Base-by-base conservation (phyloP, 31 red algal genomes). In the Odonthalia washingtoniensis region DNA sequence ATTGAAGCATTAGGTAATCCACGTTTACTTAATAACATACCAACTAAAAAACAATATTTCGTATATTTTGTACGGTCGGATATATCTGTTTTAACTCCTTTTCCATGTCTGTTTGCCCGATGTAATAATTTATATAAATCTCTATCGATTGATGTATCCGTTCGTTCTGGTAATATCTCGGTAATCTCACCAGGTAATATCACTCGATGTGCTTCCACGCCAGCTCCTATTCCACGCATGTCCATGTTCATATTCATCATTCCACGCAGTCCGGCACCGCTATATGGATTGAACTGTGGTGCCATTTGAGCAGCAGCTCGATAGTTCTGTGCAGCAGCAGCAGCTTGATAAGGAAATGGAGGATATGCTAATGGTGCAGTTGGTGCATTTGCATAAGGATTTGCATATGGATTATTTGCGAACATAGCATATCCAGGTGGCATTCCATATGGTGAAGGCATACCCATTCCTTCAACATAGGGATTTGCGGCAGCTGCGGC, bases 11-110 rank as follows among this genome's bases (percentile, higher is more conserved):
- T 44, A 27, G 86, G 74, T 24, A 89, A 37, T 14, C 76, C 76
- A 28, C 76, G 74, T 33, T 78, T 79, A 5, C 64, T 75, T 64
- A 89, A 27, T 18, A 89, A 35, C 46, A 80, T 30, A 30, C 86
- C 86, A 3, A 75, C 76, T 16, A 89, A 42, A 46, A 89, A 89
- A 27, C 42, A 60, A 70, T 89, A 89, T 65, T 89, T 89, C 0
- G 74, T 62, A 39, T 89, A 89, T 75, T 89, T 89, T 74, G 72
- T 62, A 24, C 75, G 76, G 34, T 66, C 78, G 2, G 34, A 32
- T 26, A 80, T 53, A 40, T 9, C 61, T 9, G 62, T 32, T n/a
- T 60, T 45, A 5, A 70, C 4, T 0, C 35, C 86, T 33, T 44
- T 28, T n/a, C 75, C 40, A 36, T 89, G 80, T 24, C 73, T 49